These are phyloP conservation scores for Suillus alpinus DNA, from an alignment of 768 basidiomycete genomes.

Conservation along the genomic window DNA sequence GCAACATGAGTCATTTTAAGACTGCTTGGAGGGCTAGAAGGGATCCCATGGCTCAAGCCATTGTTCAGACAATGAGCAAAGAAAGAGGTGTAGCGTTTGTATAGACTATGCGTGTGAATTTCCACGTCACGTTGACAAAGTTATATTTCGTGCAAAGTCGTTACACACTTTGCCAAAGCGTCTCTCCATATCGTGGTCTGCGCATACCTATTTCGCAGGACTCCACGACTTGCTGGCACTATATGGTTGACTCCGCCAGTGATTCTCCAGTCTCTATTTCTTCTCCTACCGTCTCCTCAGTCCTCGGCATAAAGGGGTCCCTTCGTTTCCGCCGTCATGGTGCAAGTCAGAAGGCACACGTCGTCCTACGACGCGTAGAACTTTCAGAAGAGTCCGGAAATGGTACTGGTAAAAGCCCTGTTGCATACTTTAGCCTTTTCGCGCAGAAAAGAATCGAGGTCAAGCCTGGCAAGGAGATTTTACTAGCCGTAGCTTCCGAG, in stretches of 20 bases:
- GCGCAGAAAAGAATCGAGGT: slow-evolving; percentile 69
- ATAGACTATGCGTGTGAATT: background rate
- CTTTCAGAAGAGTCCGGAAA: slow-evolving; percentile 43
- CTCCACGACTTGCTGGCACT: slow-evolving; percentile 11
- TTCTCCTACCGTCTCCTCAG: slow-evolving; percentile 42
- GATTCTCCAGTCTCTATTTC: slow-evolving; percentile 30
- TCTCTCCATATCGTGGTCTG: slow-evolving; percentile 9
- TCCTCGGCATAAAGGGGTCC: slow-evolving; percentile 59
- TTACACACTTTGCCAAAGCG: slow-evolving; percentile 7
- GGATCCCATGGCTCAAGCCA: background rate
- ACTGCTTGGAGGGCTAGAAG: background rate
- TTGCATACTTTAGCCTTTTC: slow-evolving; percentile 61
- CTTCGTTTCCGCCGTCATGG: slow-evolving; percentile 68
- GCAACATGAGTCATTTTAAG: background rate
- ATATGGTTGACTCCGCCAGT: slow-evolving; percentile 38
- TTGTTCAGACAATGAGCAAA: background rate
- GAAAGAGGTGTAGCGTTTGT: background rate
- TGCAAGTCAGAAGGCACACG: slow-evolving; percentile 64
- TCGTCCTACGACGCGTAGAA: slow-evolving; percentile 62
- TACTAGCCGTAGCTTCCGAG: slow-evolving; percentile 53
- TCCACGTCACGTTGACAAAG: slow-evolving; percentile 11
- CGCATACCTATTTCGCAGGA: slow-evolving; percentile 9
- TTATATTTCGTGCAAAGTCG: slow-evolving; percentile 6
- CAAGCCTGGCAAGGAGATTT: slow-evolving; percentile 68
- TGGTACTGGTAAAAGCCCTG: slow-evolving; percentile 34